Conservation (phyloP, 805 yeast species). For the Clavispora fructus region DNA sequence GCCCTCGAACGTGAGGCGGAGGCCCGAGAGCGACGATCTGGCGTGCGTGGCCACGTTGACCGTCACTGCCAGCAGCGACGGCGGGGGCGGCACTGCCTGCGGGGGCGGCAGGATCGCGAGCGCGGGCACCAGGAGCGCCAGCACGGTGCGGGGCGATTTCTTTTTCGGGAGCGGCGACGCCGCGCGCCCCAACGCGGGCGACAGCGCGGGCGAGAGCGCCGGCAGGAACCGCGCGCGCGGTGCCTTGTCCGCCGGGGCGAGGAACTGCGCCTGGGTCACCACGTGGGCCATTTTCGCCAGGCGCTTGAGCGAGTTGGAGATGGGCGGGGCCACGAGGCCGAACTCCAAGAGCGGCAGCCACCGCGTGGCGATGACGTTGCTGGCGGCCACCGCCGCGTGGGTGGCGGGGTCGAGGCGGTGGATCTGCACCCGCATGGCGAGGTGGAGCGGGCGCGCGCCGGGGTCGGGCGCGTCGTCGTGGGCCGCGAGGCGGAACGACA, state of each 20-base stretch:
- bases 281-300: constrained; percentile 16
- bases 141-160: not conserved
- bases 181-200: not conserved
- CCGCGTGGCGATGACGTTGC: constrained; percentile 27
- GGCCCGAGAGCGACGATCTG: constrained; percentile 33
- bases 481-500: constrained; percentile 16
- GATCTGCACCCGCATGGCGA: not conserved
- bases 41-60: constrained; percentile 29
- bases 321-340: constrained; percentile 33
- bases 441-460: not conserved
- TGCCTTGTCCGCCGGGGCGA: not conserved
- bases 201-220: not conserved
- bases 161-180: not conserved
- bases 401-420: not conserved
- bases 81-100: constrained; percentile 3
- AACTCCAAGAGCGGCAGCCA: constrained; percentile 40
- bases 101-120: too few relatives aligned
- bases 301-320: constrained; percentile 32
- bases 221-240: not conserved
- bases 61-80: constrained; percentile 25
- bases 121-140: not conserved
- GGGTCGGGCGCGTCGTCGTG: constrained; percentile 15
- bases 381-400: constrained; percentile 11
- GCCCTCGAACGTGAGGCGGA: constrained; percentile 44
- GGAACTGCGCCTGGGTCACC: constrained; percentile 11